Evolutionary conservation across 2,329 filamentous ascomycete species (phyloP).

Genomic region (Emydomyces testavorans): DNA sequence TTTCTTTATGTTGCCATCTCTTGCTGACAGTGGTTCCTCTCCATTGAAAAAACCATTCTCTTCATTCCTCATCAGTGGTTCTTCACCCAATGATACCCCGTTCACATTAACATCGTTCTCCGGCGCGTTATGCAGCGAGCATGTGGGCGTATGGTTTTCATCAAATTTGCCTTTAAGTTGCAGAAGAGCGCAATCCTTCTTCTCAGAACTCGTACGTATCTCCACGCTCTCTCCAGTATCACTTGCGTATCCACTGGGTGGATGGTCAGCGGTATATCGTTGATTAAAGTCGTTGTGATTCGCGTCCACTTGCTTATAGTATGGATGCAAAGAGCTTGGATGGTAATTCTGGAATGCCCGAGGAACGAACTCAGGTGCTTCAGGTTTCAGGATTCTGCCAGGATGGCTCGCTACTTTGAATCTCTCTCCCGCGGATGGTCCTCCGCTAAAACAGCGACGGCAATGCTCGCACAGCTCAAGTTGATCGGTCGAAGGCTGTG

Average conservation of each 20-base stretch:
- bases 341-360: conserved; percentile 8
- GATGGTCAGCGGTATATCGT: conserved; percentile 1
- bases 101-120: not conserved
- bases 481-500: not conserved
- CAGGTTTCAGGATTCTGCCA: conserved; percentile 24
- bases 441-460: not conserved
- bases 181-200: not conserved
- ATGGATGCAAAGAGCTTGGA: not conserved
- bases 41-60: not conserved
- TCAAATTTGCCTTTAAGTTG: not conserved
- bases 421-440: conserved; percentile 4
- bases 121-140: not conserved
- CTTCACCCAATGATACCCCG: not conserved
- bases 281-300: not conserved
- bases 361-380: conserved; percentile 35
- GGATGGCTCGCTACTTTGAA: conserved; percentile 1
- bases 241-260: conserved; percentile 13
- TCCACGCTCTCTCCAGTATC: conserved; percentile 14
- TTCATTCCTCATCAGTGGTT: not conserved
- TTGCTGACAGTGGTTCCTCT: not conserved
- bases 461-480: conserved; percentile 8
- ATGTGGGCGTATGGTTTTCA: not conserved
- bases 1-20: conserved; percentile 1
- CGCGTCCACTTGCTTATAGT: conserved; percentile 6
- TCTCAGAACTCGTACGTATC: conserved; percentile 10